Base-by-base conservation (phyloP, 176 grass and related monocot species). In the Aegilops sharonensis region DNA sequence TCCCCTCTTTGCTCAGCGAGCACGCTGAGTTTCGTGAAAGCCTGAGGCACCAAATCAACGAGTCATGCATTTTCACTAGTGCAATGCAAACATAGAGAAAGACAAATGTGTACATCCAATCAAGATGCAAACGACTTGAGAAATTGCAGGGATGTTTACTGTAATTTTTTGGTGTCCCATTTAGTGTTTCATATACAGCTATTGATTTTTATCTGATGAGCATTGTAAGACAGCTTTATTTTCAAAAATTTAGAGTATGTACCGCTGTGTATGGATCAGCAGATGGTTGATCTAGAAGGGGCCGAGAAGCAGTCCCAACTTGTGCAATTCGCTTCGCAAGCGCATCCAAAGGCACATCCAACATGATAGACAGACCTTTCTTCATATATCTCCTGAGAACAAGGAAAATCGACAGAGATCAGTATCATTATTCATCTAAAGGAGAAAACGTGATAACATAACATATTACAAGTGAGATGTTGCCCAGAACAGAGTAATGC, bases 181-280 rank as follows among this genome's bases (percentile, higher is more conserved):
- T 52, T 52, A 52, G 14, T 52, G 48, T 52, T 52, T 17, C 14
- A 15, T 18, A 52, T 6, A 52, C 5, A 54, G 50, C 50, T 54
- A 54, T 18, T 54, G 2, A 54, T 18, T 54, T 54, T 54, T 54
- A 54, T 54, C 5, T 54, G 50, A 54, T 54, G 0, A 7, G 15
- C 39, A 87, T 78, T 50, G 60, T 60, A 24, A 79, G 69, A 70
- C 3, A 35, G 43, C 2, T 5, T 59, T 27, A 4, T 43, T 80
- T 80, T 47, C 45, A 68, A 48, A 68, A 63, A 64, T 70, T 71
- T 8, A 43, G 32, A 48, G 29, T 48, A 78, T 14, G 24, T 85
- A 99, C 97, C 94, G 93, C 94, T 45, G 92, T 89, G 79, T 96
- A 99, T 62, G 97, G 97, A 88, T 99, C 97, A 78, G 87, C 92